Evolutionary conservation across 2,329 filamentous ascomycete genomes (phyloP), one percentile per base, ranked within the genome.

Genomic region (Neocucurbitaria cava): DNA sequence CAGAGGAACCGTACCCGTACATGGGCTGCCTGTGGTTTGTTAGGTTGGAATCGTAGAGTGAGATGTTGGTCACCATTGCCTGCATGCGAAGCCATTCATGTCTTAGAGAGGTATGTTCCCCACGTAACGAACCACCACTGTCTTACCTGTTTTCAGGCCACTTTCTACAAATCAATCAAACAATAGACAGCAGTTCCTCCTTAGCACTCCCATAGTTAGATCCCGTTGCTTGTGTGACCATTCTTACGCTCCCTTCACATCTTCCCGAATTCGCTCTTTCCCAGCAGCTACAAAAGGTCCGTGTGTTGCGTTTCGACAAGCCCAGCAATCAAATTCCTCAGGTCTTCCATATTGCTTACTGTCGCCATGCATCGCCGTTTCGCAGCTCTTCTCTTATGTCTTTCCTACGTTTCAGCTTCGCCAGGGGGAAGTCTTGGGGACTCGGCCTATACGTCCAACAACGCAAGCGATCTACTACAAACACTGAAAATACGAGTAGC

Each of bases 401-500:
- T 49, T 18, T 46, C 31, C 10, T 24, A 23, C 20, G 38, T 48
- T 8, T 46, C 30, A 5, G 46, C 53, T 17, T 10, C 52, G 3
- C 39, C 46, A 8, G 33, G 52, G 33, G 49, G 40, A 23, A n/a
- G 44, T 7, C 20, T n/a, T 13, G 9, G 17, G 10, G 35, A 21
- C 39, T 56, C 54, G 17, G 42, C 35, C 11, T 63, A 38, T 20
- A 52, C 52, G 17, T 56, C 52, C 24, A 40, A 31, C 0, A 35
- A 30, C 10, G n/a, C 52, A 3, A 36, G 10, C 5, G 50, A 58
- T 23, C 23, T 58, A 7, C 44, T 58, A 7, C 61, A 58, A 45
- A 73, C 57, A 17, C 64, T 68, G 18, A 58, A 60, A 20, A 61
- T 79, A n/a, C 74, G 74, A 45, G 55, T 75, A 23, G 58, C 73